These are phyloP conservation scores for Lecanicillium sp. DNA, from an alignment of 2,329 filamentous ascomycete species.

Conservation along the genomic window DNA sequence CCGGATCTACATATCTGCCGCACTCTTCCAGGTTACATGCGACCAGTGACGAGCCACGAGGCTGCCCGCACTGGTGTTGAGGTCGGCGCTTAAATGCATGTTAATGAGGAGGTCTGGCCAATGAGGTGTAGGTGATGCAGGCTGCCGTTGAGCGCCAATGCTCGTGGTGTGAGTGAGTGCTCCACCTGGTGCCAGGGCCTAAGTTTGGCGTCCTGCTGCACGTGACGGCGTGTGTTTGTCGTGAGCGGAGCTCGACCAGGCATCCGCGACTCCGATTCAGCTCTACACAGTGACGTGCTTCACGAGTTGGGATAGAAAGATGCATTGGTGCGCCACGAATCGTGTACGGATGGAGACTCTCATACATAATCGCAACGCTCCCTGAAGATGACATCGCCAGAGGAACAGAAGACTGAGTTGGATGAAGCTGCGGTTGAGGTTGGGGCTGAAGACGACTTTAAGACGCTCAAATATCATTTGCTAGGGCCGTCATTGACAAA, in stretches of 20 bases:
- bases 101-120: constrained; percentile 9
- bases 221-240: constrained; percentile 7
- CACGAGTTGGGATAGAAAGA: not conserved
- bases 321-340: constrained; percentile 1
- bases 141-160: constrained; percentile 6
- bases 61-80: constrained; percentile 13
- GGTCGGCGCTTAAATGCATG: constrained; percentile 22
- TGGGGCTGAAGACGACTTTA: constrained; percentile 26
- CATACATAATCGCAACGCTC: not conserved
- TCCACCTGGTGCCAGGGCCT: constrained; percentile 5
- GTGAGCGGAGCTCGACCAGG: constrained; percentile 1
- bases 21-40: too few relatives aligned
- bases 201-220: constrained; percentile 13
- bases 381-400: constrained; percentile 2
- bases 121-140: constrained; percentile 16
- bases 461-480: constrained; percentile 78
- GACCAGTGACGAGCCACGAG: too few relatives aligned
- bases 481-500: constrained; percentile 90
- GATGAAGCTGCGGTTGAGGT: constrained; percentile 4
- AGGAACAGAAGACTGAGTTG: constrained; percentile 6
- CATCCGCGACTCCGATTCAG: not conserved
- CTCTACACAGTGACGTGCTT: constrained; percentile 1
- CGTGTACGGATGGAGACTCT: not conserved
- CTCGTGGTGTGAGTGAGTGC: too few relatives aligned
- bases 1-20: too few relatives aligned